Conservation (phyloP, 106 monocot genomes). For the Acorus gramineus region DNA sequence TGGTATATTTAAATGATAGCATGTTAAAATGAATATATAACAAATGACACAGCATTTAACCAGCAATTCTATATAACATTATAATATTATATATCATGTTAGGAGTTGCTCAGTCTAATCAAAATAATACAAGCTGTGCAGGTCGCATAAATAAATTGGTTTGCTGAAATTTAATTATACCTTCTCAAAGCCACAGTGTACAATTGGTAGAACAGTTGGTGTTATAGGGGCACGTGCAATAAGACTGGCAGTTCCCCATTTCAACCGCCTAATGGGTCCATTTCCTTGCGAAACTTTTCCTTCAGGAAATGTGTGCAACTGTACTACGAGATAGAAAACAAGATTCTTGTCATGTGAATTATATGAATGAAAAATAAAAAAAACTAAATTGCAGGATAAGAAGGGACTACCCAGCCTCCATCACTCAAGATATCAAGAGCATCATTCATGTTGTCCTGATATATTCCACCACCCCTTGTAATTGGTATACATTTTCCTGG, state of each 20-base stretch:
- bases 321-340: constrained; percentile 4
- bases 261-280: constrained; percentile 70
- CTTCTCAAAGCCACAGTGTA: constrained; percentile 93
- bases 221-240: constrained; percentile 71
- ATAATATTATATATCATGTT: too few species aligned
- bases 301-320: constrained; percentile 99
- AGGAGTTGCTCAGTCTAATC: too few species aligned
- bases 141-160: too few species aligned
- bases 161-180: constrained; percentile 18
- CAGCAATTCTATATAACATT: too few species aligned
- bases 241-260: constrained; percentile 99
- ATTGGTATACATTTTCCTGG: constrained; percentile 98
- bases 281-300: constrained; percentile 72
- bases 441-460: constrained; percentile 88
- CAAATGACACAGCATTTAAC: too few species aligned
- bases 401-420: constrained; percentile 82
- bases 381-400: not conserved
- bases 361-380: not conserved
- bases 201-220: constrained; percentile 79
- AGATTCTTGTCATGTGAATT: not conserved
- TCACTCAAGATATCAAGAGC: constrained; percentile 60
- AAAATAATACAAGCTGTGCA: too few species aligned
- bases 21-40: too few species aligned
- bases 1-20: too few species aligned
- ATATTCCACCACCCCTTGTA: constrained; percentile 85